These are phyloP conservation scores for Datura wrightii DNA, from an alignment of 257 asterid genomes.

Conservation along the genomic window DNA sequence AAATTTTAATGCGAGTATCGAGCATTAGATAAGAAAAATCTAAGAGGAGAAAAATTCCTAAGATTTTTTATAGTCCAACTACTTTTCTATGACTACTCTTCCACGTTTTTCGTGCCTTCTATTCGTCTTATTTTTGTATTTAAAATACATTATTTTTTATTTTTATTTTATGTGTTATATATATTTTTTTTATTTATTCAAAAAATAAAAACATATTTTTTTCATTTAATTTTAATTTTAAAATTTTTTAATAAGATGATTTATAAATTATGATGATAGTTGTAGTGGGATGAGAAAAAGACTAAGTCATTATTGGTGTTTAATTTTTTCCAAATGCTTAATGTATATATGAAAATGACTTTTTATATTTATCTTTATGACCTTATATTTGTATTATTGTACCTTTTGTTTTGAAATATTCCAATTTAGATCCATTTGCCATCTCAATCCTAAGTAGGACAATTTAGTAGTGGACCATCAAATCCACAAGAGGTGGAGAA, in stretches of 20 bases:
- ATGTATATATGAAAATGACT: neutral
- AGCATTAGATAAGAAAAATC: too few relatives aligned
- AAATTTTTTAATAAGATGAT: neutral
- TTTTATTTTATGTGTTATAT: too few relatives aligned
- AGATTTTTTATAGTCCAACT: neutral
- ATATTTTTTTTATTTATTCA: too few relatives aligned
- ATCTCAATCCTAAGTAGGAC: neutral
- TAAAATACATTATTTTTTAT: too few relatives aligned
- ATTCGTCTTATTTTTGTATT: too few relatives aligned
- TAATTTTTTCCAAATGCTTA: neutral
- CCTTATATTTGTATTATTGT: neutral
- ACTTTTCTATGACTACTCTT: neutral
- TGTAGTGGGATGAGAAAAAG: neutral
- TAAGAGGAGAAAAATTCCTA: too few relatives aligned
- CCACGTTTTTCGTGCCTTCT: neutral
- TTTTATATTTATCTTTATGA: neutral
- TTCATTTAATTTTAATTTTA: too few relatives aligned
- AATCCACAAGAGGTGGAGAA: neutral
- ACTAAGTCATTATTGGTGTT: neutral
- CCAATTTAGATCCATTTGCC: neutral
- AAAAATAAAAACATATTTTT: too few relatives aligned
- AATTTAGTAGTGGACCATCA: neutral
- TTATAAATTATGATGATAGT: constrained; percentile 1
- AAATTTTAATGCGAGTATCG: too few relatives aligned
- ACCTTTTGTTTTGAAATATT: neutral